Evolutionary conservation across 2,329 filamentous ascomycete species (phyloP).

Genomic region (Thelonectria rubi): DNA sequence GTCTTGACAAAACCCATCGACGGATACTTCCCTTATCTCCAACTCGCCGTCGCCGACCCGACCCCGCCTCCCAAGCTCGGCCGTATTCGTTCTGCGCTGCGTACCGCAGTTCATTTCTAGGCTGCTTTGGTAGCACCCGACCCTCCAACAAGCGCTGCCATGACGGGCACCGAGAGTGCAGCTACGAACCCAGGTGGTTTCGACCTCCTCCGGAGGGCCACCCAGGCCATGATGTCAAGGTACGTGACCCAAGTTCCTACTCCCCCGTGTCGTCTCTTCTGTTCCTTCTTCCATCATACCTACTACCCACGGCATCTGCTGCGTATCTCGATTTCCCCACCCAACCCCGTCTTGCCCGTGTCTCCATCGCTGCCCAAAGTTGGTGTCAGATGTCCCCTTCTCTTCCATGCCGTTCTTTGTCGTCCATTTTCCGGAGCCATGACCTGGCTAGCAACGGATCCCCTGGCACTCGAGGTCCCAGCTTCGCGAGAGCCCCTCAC

Average conservation of each 20-base stretch:
- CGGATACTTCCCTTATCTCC: slow-evolving; percentile 24
- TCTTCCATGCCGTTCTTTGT: slow-evolving; percentile 8
- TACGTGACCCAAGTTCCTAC: slow-evolving; percentile 50
- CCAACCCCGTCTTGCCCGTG: slow-evolving; percentile 14
- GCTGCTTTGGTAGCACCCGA: slow-evolving; percentile 36
- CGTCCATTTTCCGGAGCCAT: slow-evolving; percentile 14
- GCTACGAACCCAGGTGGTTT: slow-evolving; percentile 56
- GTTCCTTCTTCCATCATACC: slow-evolving; percentile 22
- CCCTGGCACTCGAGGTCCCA: slow-evolving; percentile 25
- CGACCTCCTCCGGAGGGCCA: slow-evolving; percentile 67
- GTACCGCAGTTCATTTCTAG: slow-evolving; percentile 29
- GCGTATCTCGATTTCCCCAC: slow-evolving; percentile 21
- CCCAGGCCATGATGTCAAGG: slow-evolving; percentile 72
- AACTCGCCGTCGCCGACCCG: slow-evolving; percentile 32
- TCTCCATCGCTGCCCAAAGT: slow-evolving; percentile 29
- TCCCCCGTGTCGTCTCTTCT: slow-evolving; percentile 27
- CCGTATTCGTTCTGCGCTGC: neutral
- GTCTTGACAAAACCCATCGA: slow-evolving; percentile 33
- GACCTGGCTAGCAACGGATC: slow-evolving; percentile 9
- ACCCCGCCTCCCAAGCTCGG: slow-evolving; percentile 34
- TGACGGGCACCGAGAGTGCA: slow-evolving; percentile 60
- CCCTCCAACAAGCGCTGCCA: slow-evolving; percentile 44
- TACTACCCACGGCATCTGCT: slow-evolving; percentile 10
- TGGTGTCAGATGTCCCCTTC: slow-evolving; percentile 16
- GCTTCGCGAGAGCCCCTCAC: slow-evolving; percentile 27